Conservation (phyloP, 192 early-diverging fungal species). For the Gaertneriomyces sp. region DNA sequence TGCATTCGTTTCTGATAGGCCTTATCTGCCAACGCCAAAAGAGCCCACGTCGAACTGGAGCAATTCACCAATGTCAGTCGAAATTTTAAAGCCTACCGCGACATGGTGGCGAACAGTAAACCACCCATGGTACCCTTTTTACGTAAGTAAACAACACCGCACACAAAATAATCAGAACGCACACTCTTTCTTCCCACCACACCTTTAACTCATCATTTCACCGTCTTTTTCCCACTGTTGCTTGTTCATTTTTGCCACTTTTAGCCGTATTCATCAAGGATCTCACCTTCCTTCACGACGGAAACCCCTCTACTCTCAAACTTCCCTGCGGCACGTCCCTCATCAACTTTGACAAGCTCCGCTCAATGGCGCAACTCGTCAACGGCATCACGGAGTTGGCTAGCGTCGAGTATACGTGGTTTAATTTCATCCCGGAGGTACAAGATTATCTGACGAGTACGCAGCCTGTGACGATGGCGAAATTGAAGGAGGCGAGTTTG, state of each 20-base stretch:
- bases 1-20: slow-evolving; percentile 20
- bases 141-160: slow-evolving; percentile 37
- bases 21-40: slow-evolving; percentile 42
- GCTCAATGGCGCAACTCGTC: slow-evolving; percentile 53
- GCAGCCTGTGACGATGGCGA: slow-evolving; percentile 38
- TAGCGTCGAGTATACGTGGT: slow-evolving; percentile 40
- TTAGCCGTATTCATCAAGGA: slow-evolving; percentile 59
- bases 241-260: not conserved
- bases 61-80: slow-evolving; percentile 50
- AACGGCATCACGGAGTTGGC: slow-evolving; percentile 42
- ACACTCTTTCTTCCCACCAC: no score
- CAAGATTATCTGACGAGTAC: slow-evolving; percentile 56
- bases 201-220: slow-evolving; percentile 28
- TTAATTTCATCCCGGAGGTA: slow-evolving; percentile 36
- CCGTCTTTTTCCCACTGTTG: slow-evolving; percentile 13
- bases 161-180: no score
- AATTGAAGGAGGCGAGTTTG: slow-evolving; percentile 42
- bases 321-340: slow-evolving; percentile 18
- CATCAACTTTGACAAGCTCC: slow-evolving; percentile 60
- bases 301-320: slow-evolving; percentile 46
- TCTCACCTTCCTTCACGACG: slow-evolving; percentile 60
- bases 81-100: slow-evolving; percentile 58
- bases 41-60: slow-evolving; percentile 43
- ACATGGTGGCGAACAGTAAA: slow-evolving; percentile 31
- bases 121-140: slow-evolving; percentile 59